Evolutionary conservation across 2,329 filamentous ascomycete genomes (phyloP), one percentile per base, ranked within the genome.

Genomic region (Pseudogymnoascus pannorum): DNA sequence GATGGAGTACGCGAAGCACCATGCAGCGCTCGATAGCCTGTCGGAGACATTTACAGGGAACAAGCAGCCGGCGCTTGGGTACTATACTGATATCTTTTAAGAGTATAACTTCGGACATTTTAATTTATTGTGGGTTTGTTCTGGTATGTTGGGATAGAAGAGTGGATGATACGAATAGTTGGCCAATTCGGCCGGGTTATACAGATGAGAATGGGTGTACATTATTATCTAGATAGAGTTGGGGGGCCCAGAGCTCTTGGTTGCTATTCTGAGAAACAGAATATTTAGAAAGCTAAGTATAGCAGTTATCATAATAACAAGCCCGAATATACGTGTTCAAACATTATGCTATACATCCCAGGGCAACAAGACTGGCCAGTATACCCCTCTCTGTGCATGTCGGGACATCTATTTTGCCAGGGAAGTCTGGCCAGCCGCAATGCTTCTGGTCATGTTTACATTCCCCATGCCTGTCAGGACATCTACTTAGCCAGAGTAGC

Each of bases 1-100:
- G 1, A 76, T 85, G 74, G 75, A 79, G 66, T 76, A 79, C 64
- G 84, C 81, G 0, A 71, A 74, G 64, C 78, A 85, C 64, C 84
- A 87, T 67, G 79, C 79, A 1, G 79, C 78, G 24, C 72, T 87
- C 42, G 85, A 87, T 58, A 78, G 75, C 2, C 70, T 84, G 22
- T 76, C 80, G 18, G 59, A 66, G 38, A 68, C 70, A 60, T 73
- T 72, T 60, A 67, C 69, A 1, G 72, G 72, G 2, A 71, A 69
- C 54, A 65, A 65, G 35, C 64, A 38, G 22, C 63, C 70, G n/a
- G 70, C 72, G 20, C 64, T 73, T 60, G 72, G 71, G 6, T 68
- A 62, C 54, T 73, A 68, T 67, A 66, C 66, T 64, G 71, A 71
- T 33, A 29, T 63, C 63, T 67, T 72, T 57, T 64, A 38, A 58